Base-by-base conservation (phyloP, 116 monocot species). In the Iris pallida region DNA sequence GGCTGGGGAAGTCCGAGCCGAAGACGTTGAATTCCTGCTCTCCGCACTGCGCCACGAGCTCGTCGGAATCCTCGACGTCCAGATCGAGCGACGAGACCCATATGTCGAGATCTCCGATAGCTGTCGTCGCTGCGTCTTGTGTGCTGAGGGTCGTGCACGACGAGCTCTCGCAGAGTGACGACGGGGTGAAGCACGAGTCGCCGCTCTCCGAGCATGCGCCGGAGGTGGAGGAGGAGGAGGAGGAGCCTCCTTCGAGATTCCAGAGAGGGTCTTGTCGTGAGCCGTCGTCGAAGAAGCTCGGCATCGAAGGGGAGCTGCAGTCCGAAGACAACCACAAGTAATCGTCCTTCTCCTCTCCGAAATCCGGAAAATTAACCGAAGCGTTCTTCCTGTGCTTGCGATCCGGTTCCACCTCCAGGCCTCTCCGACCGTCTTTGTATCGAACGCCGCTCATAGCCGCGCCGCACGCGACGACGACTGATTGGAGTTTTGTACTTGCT, bases 71-170 rank as follows among this genome's bases (percentile, higher is more conserved):
- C 64, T 80, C 80, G 7, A 13, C 48, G 45, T 74, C 42, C 9
- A 80, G 80, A 66, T 80, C 71, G 49, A 80, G 53, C 8, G 59
- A 66, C 19, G 80, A 66, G 12, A 80, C 70, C 80, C 74, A 80
- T 52, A 80, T 68, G 18, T 63, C 61, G 44, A 61, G 44, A 20
- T 75, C 12, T 20, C 11, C 18, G 13, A 20, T 62, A 61, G 30
- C 15, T 13, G 48, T 42, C 3, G 14, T 11, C 7, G 20, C 46
- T 8, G 20, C 59, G 30, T 42, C 53, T 40, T 57, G 14, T 11
- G 20, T 17, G 2, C 42, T 61, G 14, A 58, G 12, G 62, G 72
- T 53, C 11, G 57, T 42, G 16, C 53, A 54, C 42, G 60, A 60
- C 18, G 65, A 61, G 20, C 17, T 78, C 40, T 59, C 72, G 10